Base-by-base conservation (phyloP, 129 eudicot genomes). In the Silybum marianum region DNA sequence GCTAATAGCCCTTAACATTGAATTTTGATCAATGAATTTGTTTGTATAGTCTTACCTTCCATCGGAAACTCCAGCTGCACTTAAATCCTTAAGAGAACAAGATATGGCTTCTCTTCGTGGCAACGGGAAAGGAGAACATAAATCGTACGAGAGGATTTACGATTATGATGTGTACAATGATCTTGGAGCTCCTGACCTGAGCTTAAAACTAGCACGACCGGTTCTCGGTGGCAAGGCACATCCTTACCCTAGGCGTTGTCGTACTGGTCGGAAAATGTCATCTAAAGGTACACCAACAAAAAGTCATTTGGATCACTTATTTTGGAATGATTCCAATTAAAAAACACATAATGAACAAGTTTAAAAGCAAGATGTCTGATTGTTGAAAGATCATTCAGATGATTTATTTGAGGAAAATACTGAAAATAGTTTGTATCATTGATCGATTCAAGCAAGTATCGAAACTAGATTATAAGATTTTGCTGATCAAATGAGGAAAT, bases 171-270 rank as follows among this genome's bases (percentile, higher is more conserved):
- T 85, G 4, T 90, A 90, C 66, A 86, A 90, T 46, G 95, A 93
- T 80, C 86, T 93, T 13, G 98, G 96, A 21, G 84, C 70, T 67
- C 91, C 98, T 0, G 94, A 90, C 58, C 2, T 0, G 11, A 73
- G n/a, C 22, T 28, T 69, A 13, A 76, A 83, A n/a, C 85, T 62
- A 80, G 88, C 26, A 90, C 91, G 97, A n/a, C 94, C 97, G 7
- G 87, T 92, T 7, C 85, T 92, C 12, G 97, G 97, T 12, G 94
- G 94, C 32, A 23, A 84, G 6, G 63, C 82, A 5, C 76, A 34
- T 79, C 94, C 94, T 3, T 92, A 90, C 72, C 97, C 97, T 14
- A 85, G 97, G 44, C 92, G 97, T 40, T 86, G 94, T 80, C 85
- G 90, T 78, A 92, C 94, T 7, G 96, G 96, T 19, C 96, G 98